Percentiles rank a stretch among this genome's conserved stretches.
phyloP scores from a whole-genome alignment of 2,329 filamentous ascomycete genomes.

The Diatrype stigma region DNA sequence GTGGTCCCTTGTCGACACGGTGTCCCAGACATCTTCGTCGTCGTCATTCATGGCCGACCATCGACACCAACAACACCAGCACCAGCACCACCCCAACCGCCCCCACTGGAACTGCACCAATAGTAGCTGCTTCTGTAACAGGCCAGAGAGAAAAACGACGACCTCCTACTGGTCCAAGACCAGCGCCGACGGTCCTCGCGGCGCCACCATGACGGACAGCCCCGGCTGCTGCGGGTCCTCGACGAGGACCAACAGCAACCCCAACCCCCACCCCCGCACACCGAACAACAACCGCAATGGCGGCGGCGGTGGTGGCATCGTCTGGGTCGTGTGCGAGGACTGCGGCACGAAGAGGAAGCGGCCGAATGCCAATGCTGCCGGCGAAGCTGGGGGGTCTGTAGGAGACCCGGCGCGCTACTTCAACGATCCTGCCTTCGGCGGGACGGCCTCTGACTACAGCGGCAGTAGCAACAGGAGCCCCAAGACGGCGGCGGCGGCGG shows the following conservation, averaged over 20 bases:
- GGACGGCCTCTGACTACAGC: conserved; percentile 2
- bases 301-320: conserved; percentile 11
- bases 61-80: neutral
- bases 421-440: conserved; percentile 21
- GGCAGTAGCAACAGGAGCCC: conserved; percentile 4
- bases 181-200: conserved; percentile 14
- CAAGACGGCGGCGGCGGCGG: neutral
- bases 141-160: conserved; percentile 19
- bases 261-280: conserved; percentile 14
- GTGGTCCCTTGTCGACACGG: conserved; percentile 25
- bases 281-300: conserved; percentile 17
- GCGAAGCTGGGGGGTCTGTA: conserved; percentile 5
- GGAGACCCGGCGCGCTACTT: conserved; percentile 29
- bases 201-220: conserved; percentile 10
- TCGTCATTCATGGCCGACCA: conserved; percentile 1
- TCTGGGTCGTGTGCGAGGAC: conserved; percentile 30
- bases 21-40: conserved; percentile 8
- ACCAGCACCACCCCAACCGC: too few species aligned
- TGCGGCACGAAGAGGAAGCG: conserved; percentile 24
- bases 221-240: neutral
- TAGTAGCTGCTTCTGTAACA: conserved; percentile 1
- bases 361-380: conserved; percentile 13
- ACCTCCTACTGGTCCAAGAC: conserved; percentile 21
- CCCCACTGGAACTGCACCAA: too few species aligned
- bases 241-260: conserved; percentile 14